A percentile compares a stretch with the other conserved stretches of the same genome.
phyloP scores from a whole-genome alignment of 2,329 filamentous ascomycete genomes.

The Fusarium lateritium region DNA sequence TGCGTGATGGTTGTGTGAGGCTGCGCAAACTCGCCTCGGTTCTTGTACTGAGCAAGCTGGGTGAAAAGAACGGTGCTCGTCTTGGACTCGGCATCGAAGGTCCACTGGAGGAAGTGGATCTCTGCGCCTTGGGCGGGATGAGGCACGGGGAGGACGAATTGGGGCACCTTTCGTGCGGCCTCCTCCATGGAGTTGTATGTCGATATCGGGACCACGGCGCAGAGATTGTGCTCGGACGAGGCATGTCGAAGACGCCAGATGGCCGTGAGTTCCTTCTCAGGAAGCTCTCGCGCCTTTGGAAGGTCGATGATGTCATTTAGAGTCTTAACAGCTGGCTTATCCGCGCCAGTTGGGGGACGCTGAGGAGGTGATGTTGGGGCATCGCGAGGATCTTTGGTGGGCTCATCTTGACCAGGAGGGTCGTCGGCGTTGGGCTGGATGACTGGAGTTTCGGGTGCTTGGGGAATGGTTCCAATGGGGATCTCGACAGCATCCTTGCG shows the following conservation, averaged over 20 bases:
- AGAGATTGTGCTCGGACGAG: constrained; percentile 79
- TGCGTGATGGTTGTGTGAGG: constrained; percentile 96
- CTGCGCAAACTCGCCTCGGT: constrained; percentile 88
- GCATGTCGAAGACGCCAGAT: constrained; percentile 94
- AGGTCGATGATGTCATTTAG: constrained; percentile 78
- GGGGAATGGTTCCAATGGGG: constrained; percentile 52
- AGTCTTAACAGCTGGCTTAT: constrained; percentile 59
- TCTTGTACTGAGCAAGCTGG: constrained; percentile 92
- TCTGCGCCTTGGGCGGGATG: constrained; percentile 80
- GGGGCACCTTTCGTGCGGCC: constrained; percentile 81
- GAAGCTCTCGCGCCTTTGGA: constrained; percentile 79
- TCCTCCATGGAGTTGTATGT: constrained; percentile 82
- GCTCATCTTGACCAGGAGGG: constrained; percentile 45
- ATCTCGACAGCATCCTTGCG: constrained; percentile 73
- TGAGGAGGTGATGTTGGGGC: constrained; percentile 25
- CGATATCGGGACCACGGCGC: constrained; percentile 81
- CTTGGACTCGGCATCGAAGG: constrained; percentile 78
- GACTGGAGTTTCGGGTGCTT: constrained; percentile 55
- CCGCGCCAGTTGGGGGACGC: constrained; percentile 34
- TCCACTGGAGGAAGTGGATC: constrained; percentile 97
- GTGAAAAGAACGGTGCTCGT: constrained; percentile 91
- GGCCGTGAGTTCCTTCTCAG: constrained; percentile 84
- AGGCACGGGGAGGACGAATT: constrained; percentile 92
- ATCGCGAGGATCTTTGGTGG: constrained; percentile 29
- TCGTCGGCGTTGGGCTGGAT: constrained; percentile 56